These are phyloP conservation scores for Scolecobasidium constrictum DNA, from an alignment of 2,329 filamentous ascomycete species.

Conservation along the genomic window DNA sequence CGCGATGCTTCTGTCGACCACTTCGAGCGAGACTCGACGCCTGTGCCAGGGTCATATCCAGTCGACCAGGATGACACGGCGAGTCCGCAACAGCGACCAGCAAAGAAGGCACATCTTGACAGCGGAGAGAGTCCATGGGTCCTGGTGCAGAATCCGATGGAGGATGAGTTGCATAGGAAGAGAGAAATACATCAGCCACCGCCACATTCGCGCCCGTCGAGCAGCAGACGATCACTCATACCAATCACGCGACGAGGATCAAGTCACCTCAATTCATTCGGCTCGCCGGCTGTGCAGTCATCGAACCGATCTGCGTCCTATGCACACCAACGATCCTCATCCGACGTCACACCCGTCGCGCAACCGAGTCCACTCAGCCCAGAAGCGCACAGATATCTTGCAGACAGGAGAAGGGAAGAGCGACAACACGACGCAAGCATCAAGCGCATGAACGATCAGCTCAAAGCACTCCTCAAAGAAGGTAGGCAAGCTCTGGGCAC, in stretches of 20 bases:
- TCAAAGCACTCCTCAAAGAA: constrained; percentile 81
- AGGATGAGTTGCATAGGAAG: background rate
- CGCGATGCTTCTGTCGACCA: constrained; percentile 18
- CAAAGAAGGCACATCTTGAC: constrained; percentile 38
- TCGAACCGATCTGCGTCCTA: background rate
- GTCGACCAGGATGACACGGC: constrained; percentile 35
- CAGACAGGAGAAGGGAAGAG: constrained; percentile 62
- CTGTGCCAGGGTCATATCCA: constrained; percentile 45
- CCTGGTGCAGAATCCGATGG: constrained; percentile 8
- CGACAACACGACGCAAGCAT: constrained; percentile 70
- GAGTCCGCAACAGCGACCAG: constrained; percentile 27
- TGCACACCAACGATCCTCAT: constrained; percentile 8
- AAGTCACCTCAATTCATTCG: constrained; percentile 12
- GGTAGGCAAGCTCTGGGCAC: constrained; percentile 71
- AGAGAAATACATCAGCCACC: constrained; percentile 12
- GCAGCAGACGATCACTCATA: constrained; percentile 29
- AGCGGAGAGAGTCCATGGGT: constrained; percentile 35
- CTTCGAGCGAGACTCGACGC: constrained; percentile 23
- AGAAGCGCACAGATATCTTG: constrained; percentile 65
- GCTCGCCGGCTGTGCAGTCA: background rate
- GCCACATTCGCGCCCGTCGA: constrained; percentile 15
- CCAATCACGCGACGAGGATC: constrained; percentile 30
- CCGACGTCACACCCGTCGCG: constrained; percentile 3
- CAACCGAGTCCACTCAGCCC: constrained; percentile 16
- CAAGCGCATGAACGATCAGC: constrained; percentile 63